Evolutionary conservation across 257 asterid genomes (phyloP).

Genomic region (Nicotiana tomentosiformis): DNA sequence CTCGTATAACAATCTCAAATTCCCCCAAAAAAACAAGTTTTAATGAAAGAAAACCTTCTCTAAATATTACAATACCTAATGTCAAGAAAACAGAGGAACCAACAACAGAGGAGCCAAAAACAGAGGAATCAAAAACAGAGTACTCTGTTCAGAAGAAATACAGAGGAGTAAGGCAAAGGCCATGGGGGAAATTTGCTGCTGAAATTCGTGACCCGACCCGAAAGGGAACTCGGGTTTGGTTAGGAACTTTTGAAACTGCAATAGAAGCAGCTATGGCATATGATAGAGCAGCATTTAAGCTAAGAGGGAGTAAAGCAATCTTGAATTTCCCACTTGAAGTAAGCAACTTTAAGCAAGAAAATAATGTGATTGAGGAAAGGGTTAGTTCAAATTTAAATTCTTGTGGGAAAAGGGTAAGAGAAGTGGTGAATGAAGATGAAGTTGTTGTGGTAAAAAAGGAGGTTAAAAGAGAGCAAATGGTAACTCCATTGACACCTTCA

Average conservation of each 20-base stretch:
- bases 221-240: conserved; percentile 40
- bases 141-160: conserved; percentile 17
- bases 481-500: conserved; percentile 80
- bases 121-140: neutral
- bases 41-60: conserved; percentile 47
- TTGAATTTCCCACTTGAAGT: conserved; percentile 66
- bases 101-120: neutral
- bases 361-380: neutral
- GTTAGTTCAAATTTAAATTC: neutral
- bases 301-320: conserved; percentile 43
- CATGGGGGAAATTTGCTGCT: conserved; percentile 48
- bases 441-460: conserved; percentile 29
- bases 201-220: conserved; percentile 37
- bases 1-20: neutral
- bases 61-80: conserved; percentile 56
- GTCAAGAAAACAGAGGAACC: conserved; percentile 1
- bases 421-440: conserved; percentile 11
- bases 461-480: conserved; percentile 36
- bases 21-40: conserved; percentile 6
- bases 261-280: conserved; percentile 41
- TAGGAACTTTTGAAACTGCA: conserved; percentile 37
- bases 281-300: conserved; percentile 38
- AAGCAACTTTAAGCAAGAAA: conserved; percentile 24
- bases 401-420: conserved; percentile 52
- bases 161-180: conserved; percentile 42